Percentiles rank a stretch among this genome's conserved stretches.
Conservation (phyloP, 2,329 filamentous ascomycete genomes). For the Calycina marina region DNA sequence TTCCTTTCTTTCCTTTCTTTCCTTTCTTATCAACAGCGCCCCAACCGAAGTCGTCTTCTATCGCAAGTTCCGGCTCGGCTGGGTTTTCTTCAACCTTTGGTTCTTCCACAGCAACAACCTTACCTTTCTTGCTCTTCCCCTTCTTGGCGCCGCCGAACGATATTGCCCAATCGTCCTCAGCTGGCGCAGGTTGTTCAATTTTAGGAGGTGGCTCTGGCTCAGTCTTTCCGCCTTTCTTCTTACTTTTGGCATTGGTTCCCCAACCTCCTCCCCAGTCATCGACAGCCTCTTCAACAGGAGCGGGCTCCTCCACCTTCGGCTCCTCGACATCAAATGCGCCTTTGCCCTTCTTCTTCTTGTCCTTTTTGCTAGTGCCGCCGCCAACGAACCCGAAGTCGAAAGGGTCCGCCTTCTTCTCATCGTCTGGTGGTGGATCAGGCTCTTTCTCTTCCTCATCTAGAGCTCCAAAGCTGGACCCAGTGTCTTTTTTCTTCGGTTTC, state of each 20-base stretch:
- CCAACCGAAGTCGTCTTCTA: conserved; percentile 29
- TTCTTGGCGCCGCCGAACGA: conserved; percentile 24
- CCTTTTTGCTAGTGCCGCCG: conserved; percentile 25
- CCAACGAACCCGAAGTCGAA: conserved; percentile 21
- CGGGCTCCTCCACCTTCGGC: conserved; percentile 14
- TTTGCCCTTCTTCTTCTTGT: conserved; percentile 31
- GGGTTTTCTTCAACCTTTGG: conserved; percentile 14
- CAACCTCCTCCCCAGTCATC: conserved; percentile 38
- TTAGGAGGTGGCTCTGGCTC: conserved; percentile 20
- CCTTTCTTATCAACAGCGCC: conserved; percentile 29
- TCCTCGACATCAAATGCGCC: conserved; percentile 13
- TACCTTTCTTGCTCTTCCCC: conserved; percentile 32
- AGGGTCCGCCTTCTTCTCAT: conserved; percentile 25
- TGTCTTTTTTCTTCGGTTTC: conserved; percentile 39
- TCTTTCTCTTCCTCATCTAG: conserved; percentile 26
- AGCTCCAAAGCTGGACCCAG: conserved; percentile 32
- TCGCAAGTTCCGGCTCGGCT: conserved; percentile 13
- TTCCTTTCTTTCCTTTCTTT: conserved; percentile 27
- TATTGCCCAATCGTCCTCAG: conserved; percentile 12
- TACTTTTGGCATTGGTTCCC: conserved; percentile 35
- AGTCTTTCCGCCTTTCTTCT: conserved; percentile 23
- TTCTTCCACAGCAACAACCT: conserved; percentile 19
- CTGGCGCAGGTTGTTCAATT: conserved; percentile 14
- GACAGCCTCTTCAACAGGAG: conserved; percentile 11
- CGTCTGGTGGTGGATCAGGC: conserved; percentile 15